Evolutionary conservation across 1,139 yeast genomes (phyloP), one percentile per base, ranked within the genome.

Genomic region (Sugiyamaella pinicola): DNA sequence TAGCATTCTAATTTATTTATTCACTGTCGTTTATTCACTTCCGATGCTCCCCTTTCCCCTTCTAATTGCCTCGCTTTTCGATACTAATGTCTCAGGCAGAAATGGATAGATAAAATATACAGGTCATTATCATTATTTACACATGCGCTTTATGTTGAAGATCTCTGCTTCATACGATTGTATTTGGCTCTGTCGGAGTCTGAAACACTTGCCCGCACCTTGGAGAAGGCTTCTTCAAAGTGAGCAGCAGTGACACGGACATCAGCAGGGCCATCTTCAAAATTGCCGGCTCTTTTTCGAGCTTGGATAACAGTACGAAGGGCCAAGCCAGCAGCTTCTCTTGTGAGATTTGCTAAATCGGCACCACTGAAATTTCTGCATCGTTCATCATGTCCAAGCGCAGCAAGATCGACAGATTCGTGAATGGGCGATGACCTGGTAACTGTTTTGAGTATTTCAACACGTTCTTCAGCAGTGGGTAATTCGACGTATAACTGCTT

Each of bases 341-440:
- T 78, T 0, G 88, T 93, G 54, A 93, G 73, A 1, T 97, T 89
- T 0, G 96, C 90, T 55, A 93, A 75, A 75, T 93, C 99, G 0
- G 99, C 99, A 66, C 99, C 99, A 8, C 96, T 85, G 67, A 89
- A 93, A 72, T 90, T 91, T 56, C 88, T 76, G 72, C 96, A 87
- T 60, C 91, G 79, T 58, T 80, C 84, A 70, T 89, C 95, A 38
- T 78, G 76, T 0, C 96, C 90, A 54, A 93, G 75, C 0, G 69
- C 61, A 1, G 65, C 64, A 37, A 93, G 74, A 58, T 88, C 81
- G 19, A 93, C 93, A 34, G 78, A 74, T 0, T 69, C 53, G n/a
- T 77, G 80, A 29, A 93, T 63, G 2, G 99, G 99, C 0, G 97
- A 86, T 34, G 82, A 81, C 40, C 76, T 75, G 3, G 90, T 82